These are phyloP conservation scores for Globisporangium heterothallicum DNA, from an alignment of 352 stramenopile genomes.

Conservation along the genomic window DNA sequence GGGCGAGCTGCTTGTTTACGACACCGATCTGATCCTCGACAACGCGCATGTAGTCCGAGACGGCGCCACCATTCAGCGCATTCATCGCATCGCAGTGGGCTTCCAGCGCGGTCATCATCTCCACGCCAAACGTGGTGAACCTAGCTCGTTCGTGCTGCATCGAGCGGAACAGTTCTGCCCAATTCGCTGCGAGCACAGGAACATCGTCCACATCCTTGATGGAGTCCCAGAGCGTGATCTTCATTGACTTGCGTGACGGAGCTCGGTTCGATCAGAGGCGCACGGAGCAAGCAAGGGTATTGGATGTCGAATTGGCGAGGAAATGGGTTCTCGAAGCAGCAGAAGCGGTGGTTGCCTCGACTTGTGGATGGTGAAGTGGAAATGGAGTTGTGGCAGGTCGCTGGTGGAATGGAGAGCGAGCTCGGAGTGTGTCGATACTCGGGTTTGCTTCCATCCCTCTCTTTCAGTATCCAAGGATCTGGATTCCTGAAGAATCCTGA, in stretches of 20 bases:
- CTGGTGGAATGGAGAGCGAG: no score
- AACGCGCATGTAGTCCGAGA: background rate
- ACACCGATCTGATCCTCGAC: background rate
- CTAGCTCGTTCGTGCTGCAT: background rate
- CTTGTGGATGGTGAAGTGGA: no score
- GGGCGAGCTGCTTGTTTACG: background rate
- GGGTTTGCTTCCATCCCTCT: no score
- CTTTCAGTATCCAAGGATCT: no score
- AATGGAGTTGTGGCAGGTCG: no score
- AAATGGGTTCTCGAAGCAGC: no score
- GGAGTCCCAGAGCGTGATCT: slow-evolving; percentile 4
- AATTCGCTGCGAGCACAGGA: background rate
- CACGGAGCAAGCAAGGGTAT: background rate
- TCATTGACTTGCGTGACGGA: slow-evolving; percentile 17
- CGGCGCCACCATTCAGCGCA: background rate
- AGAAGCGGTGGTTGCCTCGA: no score
- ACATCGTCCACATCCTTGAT: background rate
- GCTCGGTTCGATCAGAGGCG: background rate
- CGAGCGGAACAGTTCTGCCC: background rate
- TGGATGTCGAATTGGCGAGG: background rate
- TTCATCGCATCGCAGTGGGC: background rate
- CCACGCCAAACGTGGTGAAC: background rate
- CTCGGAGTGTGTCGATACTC: no score
- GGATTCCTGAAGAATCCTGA: no score
- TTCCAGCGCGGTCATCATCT: background rate